Base-by-base conservation (phyloP, 2,329 filamentous ascomycete species). In the Xenoacremonium recifei region DNA sequence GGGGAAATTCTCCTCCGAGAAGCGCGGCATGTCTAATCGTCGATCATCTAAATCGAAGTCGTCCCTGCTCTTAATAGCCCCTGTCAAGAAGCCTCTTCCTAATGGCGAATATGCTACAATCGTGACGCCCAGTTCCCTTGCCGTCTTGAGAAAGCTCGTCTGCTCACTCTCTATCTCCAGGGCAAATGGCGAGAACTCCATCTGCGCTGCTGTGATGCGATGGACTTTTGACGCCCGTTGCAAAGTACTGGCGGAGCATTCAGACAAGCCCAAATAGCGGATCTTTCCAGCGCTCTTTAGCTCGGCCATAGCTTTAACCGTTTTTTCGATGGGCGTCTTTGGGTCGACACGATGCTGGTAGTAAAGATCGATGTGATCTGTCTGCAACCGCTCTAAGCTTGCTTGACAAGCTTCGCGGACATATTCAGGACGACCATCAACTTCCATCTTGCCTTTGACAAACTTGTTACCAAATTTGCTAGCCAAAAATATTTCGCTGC, bases 21-120 rank as follows among this genome's bases (percentile, higher is more conserved):
- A 61, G 18, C 57, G 53, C 3, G 48, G 19, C 15, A 51, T 19
- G 6, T 7, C 5, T 2, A 41, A 37, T n/a, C 59, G 48, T 3
- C 21, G 23, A 37, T 62, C 58, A 10, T 36, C 46, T 5, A 46
- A 32, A 59, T 61, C 56, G 27, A 82, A 69, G 54, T 80, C 76
- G 18, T 67, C 66, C 0, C 55, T 58, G 4, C 64, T 70, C 19
- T 67, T 64, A 55, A 75, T 71, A 4, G 61, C 60, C 3, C 79
- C 79, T 0, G 75, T 73, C 25, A 84, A 54, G 44, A 84, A 64
- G 13, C 81, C 80, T 1, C 79, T 71, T 5, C 79, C 79, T 6
- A 85, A 70, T 1, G 80, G 81, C 3, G 72, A 73, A 60, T 81
- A 84, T 4, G 76, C 73, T 6, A 85, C 71, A 9, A 77, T 63